Conservation (phyloP, 192 early-diverging fungal genomes). For the Backusella tuberculispora region DNA sequence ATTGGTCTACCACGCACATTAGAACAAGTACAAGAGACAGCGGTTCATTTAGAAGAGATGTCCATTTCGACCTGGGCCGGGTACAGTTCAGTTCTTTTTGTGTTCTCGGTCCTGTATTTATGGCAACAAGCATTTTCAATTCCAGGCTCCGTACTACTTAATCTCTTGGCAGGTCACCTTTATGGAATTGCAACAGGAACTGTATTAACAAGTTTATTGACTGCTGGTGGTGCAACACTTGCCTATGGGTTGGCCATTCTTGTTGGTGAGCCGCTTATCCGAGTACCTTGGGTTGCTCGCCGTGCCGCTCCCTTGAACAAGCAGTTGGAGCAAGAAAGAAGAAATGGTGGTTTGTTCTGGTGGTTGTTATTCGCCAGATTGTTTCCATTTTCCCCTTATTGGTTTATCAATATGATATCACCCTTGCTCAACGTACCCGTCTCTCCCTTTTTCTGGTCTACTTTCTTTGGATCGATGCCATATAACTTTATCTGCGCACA, state of each 20-base stretch:
- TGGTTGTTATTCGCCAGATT: conserved; percentile 54
- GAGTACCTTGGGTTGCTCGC: conserved; percentile 27
- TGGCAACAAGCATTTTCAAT: conserved; percentile 64
- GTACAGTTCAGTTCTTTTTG: conserved; percentile 44
- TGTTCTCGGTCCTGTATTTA: conserved; percentile 52
- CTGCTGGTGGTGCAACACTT: conserved; percentile 35
- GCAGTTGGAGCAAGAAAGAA: conserved; percentile 38
- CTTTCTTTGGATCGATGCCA: conserved; percentile 55
- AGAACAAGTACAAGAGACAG: conserved; percentile 50
- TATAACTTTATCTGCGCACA: conserved; percentile 59
- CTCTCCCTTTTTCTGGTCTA: conserved; percentile 54
- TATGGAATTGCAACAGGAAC: conserved; percentile 32
- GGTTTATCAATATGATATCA: conserved; percentile 58
- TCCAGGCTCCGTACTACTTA: conserved; percentile 57
- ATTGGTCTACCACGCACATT: conserved; percentile 50
- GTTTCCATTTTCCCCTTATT: conserved; percentile 60
- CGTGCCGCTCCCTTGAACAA: conserved; percentile 19
- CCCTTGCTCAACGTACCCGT: conserved; percentile 53
- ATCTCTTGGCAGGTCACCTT: conserved; percentile 39
- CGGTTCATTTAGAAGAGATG: conserved; percentile 49
- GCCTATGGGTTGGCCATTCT: conserved; percentile 33
- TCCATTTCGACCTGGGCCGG: conserved; percentile 46
- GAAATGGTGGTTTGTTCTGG: conserved; percentile 49
- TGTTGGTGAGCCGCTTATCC: conserved; percentile 37
- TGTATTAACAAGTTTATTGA: conserved; percentile 32